Evolutionary conservation across 352 stramenopile species (phyloP), one percentile per base, ranked within the genome.

Genomic region (Globisporangium takayamanum): DNA sequence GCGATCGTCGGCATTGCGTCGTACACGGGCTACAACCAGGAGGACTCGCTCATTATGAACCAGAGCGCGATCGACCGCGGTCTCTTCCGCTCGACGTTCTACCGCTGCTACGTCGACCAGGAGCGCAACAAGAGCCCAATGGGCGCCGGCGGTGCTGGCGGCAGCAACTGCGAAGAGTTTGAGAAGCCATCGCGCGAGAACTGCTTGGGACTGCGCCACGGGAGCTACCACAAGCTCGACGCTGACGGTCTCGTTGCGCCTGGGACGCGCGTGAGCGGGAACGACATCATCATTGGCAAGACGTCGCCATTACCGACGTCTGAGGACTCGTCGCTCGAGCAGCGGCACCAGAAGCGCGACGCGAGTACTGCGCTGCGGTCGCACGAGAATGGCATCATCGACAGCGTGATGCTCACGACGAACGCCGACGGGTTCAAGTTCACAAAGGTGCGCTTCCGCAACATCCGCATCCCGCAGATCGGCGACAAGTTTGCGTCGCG

Each of bases 41-140:
- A 99, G 89, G 98, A 99, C 92, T 99, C 96, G 30, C 74, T 99
- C 55, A 99, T 99, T 76, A 98, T 99, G 92, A 99, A 99, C 78
- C 97, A 99, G 70, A 98, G 86, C 71, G 95, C 97, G 15, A 99
- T 99, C 62, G 98, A 99, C 69, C 91, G 98, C 47, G 98, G 98
- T 49, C 89, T 99, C 53, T 99, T 99, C 82, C 87, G 97, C 15
- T 99, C 95, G 36, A 99, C 96, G 2, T 99, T 99, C 79, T 99
- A 99, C 73, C 86, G 97, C 26, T 99, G 95, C 67, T 99, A 99
- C 78, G 95, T 96, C 57, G 96, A 99, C 60, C 88, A 98, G 69
- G 82, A 94, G 57, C 80, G 80, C 18, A 94, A 94, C 67, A 92
- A 92, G 75, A 92, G 78, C 26, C 83, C 82, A 2, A 78, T 87